These are phyloP conservation scores for Nidularia pulvinata DNA, from an alignment of 768 basidiomycete genomes.

Conservation along the genomic window DNA sequence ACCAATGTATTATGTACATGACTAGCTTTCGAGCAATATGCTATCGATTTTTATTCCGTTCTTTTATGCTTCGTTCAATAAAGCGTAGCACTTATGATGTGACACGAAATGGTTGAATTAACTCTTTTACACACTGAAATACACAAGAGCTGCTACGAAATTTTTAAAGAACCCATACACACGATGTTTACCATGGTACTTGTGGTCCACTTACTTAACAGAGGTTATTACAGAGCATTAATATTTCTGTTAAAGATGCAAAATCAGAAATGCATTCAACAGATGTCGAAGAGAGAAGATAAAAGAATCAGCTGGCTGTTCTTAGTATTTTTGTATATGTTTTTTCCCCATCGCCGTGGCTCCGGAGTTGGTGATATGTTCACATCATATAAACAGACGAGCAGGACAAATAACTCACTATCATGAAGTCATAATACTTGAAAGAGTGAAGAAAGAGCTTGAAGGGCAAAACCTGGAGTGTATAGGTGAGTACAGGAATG, in stretches of 20 bases:
- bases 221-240: too few species aligned
- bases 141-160: neutral
- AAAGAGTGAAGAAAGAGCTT: constrained; percentile 3
- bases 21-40: neutral
- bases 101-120: neutral
- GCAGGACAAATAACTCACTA: constrained; percentile 11
- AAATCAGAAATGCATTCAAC: too few species aligned
- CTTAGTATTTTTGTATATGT: constrained; percentile 48
- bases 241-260: too few species aligned
- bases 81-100: too few species aligned
- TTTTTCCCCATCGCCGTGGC: constrained; percentile 44
- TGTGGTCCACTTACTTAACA: too few species aligned
- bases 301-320: constrained; percentile 56
- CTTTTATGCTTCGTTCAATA: too few species aligned
- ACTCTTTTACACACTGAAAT: neutral
- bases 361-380: constrained; percentile 43
- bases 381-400: constrained; percentile 33
- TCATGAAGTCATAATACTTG: neutral
- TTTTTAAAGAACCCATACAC: neutral
- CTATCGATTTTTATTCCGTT: too few species aligned
- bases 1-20: neutral
- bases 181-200: too few species aligned
- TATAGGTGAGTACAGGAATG: constrained; percentile 1
- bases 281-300: too few species aligned
- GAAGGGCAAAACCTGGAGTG: constrained; percentile 4